Evolutionary conservation across 257 asterid genomes (phyloP), one percentile per base, ranked within the genome.

Genomic region (Petunia secreta): DNA sequence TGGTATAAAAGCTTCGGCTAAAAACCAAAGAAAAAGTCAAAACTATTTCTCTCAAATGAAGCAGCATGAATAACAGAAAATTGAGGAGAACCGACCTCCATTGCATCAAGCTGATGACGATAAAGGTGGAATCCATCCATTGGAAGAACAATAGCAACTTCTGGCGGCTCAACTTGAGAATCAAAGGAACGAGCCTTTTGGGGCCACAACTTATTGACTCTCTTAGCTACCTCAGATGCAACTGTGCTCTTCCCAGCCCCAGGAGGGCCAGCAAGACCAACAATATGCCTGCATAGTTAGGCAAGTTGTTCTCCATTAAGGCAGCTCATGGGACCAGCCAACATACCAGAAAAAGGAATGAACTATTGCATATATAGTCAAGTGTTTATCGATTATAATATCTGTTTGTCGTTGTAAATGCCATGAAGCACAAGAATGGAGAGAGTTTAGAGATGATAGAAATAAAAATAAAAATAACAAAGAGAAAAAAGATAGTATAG

Each of bases 111-210:
- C 80, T 95, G 96, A 84, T 83, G 96, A 44, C 96, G 96, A 83
- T 92, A 95, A 57, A 95, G 98, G 88, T 95, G 99, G 82, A 95
- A 95, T 4, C 99, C 99, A 85, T 95, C 99, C 98, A 93, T 95
- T 83, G 98, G 97, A 83, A 95, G 90, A 83, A 91, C 95, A 4
- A 88, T 85, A 57, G 99, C 96, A 66, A 90, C 91, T 82, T 89
- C 93, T 43, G 92, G 92, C 65, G 92, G 88, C 83, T 89, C 94
- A 54, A 90, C 96, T 86, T 85, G 97, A 80, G 92, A 93, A 88
- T 91, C 97, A 86, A 90, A 83, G 84, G 80, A 84, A 79, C 82
- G 55, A 16, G 91, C 87, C 67, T 84, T 89, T 57, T 88, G 91
- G 74, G 89, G 84, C 99, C 99, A 95, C 79, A 95, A 82, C 89